Evolutionary conservation across 2,329 filamentous ascomycete species (phyloP).

Genomic region (Trichoderma afroharzianum): DNA sequence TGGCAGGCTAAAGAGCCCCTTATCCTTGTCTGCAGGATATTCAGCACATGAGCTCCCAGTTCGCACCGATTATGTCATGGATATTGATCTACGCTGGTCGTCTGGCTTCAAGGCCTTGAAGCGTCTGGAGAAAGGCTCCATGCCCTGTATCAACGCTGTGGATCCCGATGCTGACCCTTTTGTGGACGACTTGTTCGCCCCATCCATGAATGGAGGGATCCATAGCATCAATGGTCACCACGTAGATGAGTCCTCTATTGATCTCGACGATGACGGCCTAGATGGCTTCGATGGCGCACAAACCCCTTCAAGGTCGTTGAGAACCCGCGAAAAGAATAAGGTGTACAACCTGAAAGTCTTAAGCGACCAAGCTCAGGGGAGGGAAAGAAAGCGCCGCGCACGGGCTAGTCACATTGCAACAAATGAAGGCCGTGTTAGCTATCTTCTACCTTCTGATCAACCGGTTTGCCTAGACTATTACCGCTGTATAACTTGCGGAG

Average conservation of each 20-base stretch:
- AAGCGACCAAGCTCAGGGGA: slow-evolving; percentile 55
- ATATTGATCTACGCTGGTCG: slow-evolving; percentile 47
- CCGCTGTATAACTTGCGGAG: slow-evolving; percentile 50
- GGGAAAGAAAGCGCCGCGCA: slow-evolving; percentile 42
- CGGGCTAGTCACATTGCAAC: slow-evolving; percentile 25
- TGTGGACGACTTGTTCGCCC: slow-evolving; percentile 24
- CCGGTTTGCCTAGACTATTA: slow-evolving; percentile 46
- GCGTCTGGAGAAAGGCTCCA: slow-evolving; percentile 39
- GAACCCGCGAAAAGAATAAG: slow-evolving; percentile 45
- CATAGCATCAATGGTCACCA: slow-evolving; percentile 23
- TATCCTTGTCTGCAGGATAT: slow-evolving; percentile 29
- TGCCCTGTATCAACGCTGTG: slow-evolving; percentile 42
- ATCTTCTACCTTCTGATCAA: slow-evolving; percentile 42
- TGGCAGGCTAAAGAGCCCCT: slow-evolving; percentile 37
- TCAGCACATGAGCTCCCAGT: slow-evolving; percentile 23
- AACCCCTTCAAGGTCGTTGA: slow-evolving; percentile 50
- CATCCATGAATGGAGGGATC: slow-evolving; percentile 20
- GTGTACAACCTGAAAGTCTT: slow-evolving; percentile 59
- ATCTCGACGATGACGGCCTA: slow-evolving; percentile 41
- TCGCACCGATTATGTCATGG: slow-evolving; percentile 45
- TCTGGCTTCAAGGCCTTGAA: slow-evolving; percentile 36
- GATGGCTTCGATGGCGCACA: slow-evolving; percentile 45
- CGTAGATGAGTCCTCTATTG: slow-evolving; percentile 33
- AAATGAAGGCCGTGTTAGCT: slow-evolving; percentile 45
- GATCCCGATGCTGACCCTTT: slow-evolving; percentile 32